These are phyloP conservation scores for Eustoma russellianum DNA, from an alignment of 257 asterid species.

Conservation along the genomic window DNA sequence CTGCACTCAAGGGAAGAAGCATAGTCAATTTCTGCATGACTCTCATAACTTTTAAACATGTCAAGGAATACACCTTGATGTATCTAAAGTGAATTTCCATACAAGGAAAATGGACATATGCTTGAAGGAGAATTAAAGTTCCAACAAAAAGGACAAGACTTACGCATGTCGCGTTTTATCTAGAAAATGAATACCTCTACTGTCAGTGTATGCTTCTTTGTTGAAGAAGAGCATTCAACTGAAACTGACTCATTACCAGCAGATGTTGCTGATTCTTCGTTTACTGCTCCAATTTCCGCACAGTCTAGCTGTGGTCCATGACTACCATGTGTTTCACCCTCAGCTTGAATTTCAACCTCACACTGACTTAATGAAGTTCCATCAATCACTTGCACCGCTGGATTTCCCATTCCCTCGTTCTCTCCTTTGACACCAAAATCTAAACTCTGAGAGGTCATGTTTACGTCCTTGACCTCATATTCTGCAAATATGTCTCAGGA, in stretches of 20 bases:
- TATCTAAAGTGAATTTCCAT: no score
- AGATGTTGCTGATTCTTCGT: slow-evolving; percentile 9
- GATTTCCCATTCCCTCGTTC: slow-evolving; percentile 20
- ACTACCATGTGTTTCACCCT: slow-evolving; percentile 15
- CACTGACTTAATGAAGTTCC: slow-evolving; percentile 17
- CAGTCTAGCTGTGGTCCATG: slow-evolving; percentile 1
- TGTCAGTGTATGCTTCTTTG: slow-evolving; percentile 28
- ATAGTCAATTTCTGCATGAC: no score
- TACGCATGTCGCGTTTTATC: neutral
- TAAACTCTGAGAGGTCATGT: slow-evolving; percentile 2
- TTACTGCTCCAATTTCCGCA: slow-evolving; percentile 24
- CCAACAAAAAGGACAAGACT: neutral
- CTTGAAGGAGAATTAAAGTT: neutral
- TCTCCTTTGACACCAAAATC: slow-evolving; percentile 24
- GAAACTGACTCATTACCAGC: slow-evolving; percentile 16
- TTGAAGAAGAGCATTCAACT: slow-evolving; percentile 9
- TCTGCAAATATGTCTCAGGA: slow-evolving; percentile 6
- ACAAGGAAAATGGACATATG: no score
- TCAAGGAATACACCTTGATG: no score
- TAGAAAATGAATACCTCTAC: slow-evolving; percentile 31
- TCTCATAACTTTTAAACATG: no score
- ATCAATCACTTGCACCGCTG: slow-evolving; percentile 17
- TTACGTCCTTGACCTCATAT: slow-evolving; percentile 14
- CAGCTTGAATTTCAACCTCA: slow-evolving; percentile 19
- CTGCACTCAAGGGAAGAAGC: no score